These are phyloP conservation scores for Arthrobotrys iridis DNA, from an alignment of 2,329 filamentous ascomycete genomes.

Conservation along the genomic window DNA sequence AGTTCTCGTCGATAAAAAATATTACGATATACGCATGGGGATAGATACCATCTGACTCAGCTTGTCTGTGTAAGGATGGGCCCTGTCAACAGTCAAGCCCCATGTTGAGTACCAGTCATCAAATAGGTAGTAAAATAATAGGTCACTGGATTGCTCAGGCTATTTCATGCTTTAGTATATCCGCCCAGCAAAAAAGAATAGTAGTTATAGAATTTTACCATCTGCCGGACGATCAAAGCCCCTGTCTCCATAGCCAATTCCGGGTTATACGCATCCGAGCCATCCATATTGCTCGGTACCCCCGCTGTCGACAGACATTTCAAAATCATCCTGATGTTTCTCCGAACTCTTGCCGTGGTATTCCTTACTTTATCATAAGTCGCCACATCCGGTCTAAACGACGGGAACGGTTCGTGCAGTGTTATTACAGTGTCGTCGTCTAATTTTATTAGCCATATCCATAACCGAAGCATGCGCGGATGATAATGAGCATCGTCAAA, in stretches of 20 bases:
- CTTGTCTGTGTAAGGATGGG: conserved; percentile 66
- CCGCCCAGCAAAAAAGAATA: neutral
- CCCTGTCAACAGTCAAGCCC: conserved; percentile 69
- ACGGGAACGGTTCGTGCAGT: conserved; percentile 62
- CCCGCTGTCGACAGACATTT: conserved; percentile 55
- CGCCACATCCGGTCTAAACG: conserved; percentile 57
- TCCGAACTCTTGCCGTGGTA: conserved; percentile 56
- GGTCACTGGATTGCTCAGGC: conserved; percentile 66
- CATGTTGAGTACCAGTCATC: conserved; percentile 75
- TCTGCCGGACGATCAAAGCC: conserved; percentile 59
- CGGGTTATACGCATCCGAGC: conserved; percentile 62
- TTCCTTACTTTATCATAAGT: conserved; percentile 19
- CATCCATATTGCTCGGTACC: conserved; percentile 63
- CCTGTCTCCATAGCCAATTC: conserved; percentile 61
- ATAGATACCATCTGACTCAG: conserved; percentile 60
- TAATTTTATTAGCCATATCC: conserved; percentile 65
- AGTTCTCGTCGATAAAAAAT: neutral
- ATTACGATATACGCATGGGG: neutral
- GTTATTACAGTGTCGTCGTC: conserved; percentile 65
- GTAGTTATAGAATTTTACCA: neutral
- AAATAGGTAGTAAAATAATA: conserved; percentile 74
- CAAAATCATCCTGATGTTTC: conserved; percentile 57
- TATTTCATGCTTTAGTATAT: neutral
- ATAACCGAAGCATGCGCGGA: conserved; percentile 64
- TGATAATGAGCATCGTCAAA: conserved; percentile 47